phyloP scores from a whole-genome alignment of 108 stramenopile genomes.

The Aurantiochytrium sp. region DNA sequence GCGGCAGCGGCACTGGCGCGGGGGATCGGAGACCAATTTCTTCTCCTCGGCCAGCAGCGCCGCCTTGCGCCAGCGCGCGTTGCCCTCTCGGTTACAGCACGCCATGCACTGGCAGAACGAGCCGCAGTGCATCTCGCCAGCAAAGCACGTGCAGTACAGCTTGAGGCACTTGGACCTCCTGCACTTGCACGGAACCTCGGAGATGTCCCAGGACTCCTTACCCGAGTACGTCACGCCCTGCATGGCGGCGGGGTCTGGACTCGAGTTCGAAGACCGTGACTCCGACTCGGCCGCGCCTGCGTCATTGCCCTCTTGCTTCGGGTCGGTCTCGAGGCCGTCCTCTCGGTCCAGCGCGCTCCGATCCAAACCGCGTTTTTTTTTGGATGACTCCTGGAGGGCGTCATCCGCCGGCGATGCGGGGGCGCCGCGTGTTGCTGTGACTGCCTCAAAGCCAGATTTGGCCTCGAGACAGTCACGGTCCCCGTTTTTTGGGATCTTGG shows the following conservation, averaged over 20 bases:
- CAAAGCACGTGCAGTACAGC: constrained; percentile 95
- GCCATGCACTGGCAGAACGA: constrained; percentile 77
- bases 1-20: constrained; percentile 81
- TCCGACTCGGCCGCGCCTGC: not conserved
- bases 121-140: constrained; percentile 65
- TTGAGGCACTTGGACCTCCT: constrained; percentile 93
- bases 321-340: not conserved
- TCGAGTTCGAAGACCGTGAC: not conserved
- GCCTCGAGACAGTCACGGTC: too few species aligned
- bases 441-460: too few species aligned
- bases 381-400: too few species aligned
- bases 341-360: not conserved
- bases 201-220: not conserved
- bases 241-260: not conserved
- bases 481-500: too few species aligned
- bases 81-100: constrained; percentile 70
- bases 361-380: too few species aligned
- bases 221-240: not conserved
- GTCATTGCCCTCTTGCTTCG: not conserved
- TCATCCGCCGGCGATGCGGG: too few species aligned
- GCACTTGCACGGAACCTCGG: constrained; percentile 72
- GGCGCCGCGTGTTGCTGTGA: too few species aligned
- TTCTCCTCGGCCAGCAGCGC: constrained; percentile 79
- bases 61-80: constrained; percentile 82
- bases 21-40: constrained; percentile 69